Percentiles rank a stretch among this genome's conserved stretches.
phyloP scores from a whole-genome alignment of 2,329 filamentous ascomycete species.

The Zasmidium cellare region DNA sequence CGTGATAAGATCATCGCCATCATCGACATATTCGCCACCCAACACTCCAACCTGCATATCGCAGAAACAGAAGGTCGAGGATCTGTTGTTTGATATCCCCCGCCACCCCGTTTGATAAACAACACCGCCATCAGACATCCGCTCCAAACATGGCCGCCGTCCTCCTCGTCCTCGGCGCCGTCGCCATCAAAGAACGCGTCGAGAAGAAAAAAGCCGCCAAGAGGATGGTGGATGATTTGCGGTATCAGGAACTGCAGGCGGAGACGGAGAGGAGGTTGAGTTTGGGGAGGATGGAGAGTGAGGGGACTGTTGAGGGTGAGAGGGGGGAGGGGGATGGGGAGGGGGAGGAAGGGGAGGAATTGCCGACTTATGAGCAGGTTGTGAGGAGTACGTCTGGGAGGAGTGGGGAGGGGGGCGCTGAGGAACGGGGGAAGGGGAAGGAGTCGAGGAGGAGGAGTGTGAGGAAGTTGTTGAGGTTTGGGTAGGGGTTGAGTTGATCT shows the following conservation, averaged over 20 bases:
- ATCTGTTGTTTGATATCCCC: no score
- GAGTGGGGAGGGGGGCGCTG: background rate
- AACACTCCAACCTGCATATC: no score
- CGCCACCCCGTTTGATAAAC: background rate
- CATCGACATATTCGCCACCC: background rate
- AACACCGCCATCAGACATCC: background rate
- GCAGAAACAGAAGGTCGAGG: no score
- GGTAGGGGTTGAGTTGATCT: background rate
- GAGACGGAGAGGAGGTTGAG: constrained; percentile 24
- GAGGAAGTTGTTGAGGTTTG: background rate
- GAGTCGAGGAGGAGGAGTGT: background rate
- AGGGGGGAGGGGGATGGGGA: constrained; percentile 7
- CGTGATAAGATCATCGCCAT: background rate
- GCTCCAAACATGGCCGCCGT: constrained; percentile 25
- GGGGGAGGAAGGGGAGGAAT: background rate
- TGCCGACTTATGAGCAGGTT: constrained; percentile 1
- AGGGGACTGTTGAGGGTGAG: constrained; percentile 4
- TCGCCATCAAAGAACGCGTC: constrained; percentile 24
- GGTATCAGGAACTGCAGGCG: constrained; percentile 24
- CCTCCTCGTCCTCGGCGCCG: constrained; percentile 25
- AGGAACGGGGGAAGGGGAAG: background rate
- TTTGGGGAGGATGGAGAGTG: constrained; percentile 9
- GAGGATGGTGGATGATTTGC: constrained; percentile 20
- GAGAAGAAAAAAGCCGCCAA: constrained; percentile 23
- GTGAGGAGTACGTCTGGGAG: background rate